phyloP scores from a whole-genome alignment of 2,329 filamentous ascomycete genomes.

The Domatiomyces catenatus region DNA sequence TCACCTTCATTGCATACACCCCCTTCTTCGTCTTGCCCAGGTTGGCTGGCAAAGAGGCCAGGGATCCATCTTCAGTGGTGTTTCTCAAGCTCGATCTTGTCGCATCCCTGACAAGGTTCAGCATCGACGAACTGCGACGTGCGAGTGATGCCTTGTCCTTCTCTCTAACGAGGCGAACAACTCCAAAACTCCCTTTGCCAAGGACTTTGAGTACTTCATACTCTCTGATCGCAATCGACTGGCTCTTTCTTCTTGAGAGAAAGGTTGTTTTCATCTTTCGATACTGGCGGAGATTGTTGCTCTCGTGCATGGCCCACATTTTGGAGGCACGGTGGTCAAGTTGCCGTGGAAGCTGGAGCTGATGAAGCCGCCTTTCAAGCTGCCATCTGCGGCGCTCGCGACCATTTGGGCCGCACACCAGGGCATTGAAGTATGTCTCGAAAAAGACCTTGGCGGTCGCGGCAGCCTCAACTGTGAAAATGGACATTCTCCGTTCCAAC shows the following conservation, averaged over 20 bases:
- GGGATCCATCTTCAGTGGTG: not conserved
- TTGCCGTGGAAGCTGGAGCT: conserved; percentile 7
- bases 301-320: conserved; percentile 53
- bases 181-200: conserved; percentile 87
- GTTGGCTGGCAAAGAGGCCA: not conserved
- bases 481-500: conserved; percentile 4
- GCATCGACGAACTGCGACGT: conserved; percentile 1
- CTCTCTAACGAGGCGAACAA: conserved; percentile 72
- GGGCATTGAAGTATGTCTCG: conserved; percentile 67
- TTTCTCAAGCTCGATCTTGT: not conserved
- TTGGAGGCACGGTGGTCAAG: conserved; percentile 28
- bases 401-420: conserved; percentile 42
- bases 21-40: conserved; percentile 29
- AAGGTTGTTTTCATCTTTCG: conserved; percentile 54
- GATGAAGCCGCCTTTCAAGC: conserved; percentile 47
- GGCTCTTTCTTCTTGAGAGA: conserved; percentile 26
- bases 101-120: not conserved
- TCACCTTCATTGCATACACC: conserved; percentile 93
- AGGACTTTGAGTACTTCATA: conserved; percentile 71
- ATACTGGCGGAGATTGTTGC: conserved; percentile 56
- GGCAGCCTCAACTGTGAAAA: conserved; percentile 55
- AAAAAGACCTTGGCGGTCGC: conserved; percentile 73
- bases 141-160: conserved; percentile 21
- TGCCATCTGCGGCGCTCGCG: conserved; percentile 46
- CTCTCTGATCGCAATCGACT: conserved; percentile 42